phyloP scores from a whole-genome alignment of 306 rosid genomes.

The Fragaria iinumae region DNA sequence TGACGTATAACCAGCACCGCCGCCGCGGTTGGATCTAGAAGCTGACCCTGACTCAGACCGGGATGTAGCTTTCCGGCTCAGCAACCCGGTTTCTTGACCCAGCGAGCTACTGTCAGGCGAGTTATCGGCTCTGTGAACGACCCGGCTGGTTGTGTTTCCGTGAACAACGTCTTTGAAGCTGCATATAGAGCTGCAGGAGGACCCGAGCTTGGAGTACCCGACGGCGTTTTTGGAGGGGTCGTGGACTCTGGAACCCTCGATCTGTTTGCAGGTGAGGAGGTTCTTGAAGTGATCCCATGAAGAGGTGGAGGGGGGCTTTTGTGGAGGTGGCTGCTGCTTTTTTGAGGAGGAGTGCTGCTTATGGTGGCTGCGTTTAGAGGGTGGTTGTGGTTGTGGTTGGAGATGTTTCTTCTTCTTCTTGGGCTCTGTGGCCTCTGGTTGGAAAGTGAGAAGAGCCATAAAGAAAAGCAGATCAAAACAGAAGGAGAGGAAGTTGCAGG shows the following conservation, averaged over 20 bases:
- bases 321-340: conserved; percentile 17
- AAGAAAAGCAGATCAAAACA: conserved; percentile 7
- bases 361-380: conserved; percentile 30
- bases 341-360: conserved; percentile 23
- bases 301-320: conserved; percentile 35
- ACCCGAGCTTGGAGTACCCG: conserved; percentile 61
- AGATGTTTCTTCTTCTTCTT: conserved; percentile 20
- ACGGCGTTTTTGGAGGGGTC: conserved; percentile 54
- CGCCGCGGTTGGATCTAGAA: conserved; percentile 49
- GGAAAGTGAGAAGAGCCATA: conserved; percentile 65
- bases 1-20: conserved; percentile 40
- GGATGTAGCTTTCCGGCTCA: conserved; percentile 43
- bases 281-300: conserved; percentile 97
- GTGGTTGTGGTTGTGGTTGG: not conserved
- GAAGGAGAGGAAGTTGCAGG: conserved; percentile 3
- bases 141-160: conserved; percentile 60
- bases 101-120: conserved; percentile 86
- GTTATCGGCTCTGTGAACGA: conserved; percentile 77
- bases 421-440: conserved; percentile 47
- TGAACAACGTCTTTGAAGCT: conserved; percentile 86
- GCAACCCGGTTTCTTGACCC: conserved; percentile 70
- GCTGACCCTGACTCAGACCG: conserved; percentile 28
- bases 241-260: conserved; percentile 72
- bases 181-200: conserved; percentile 93
- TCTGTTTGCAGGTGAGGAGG: conserved; percentile 78